These are phyloP conservation scores for Aspergillus tamarii DNA, from an alignment of 2,329 filamentous ascomycete genomes.

Conservation along the genomic window DNA sequence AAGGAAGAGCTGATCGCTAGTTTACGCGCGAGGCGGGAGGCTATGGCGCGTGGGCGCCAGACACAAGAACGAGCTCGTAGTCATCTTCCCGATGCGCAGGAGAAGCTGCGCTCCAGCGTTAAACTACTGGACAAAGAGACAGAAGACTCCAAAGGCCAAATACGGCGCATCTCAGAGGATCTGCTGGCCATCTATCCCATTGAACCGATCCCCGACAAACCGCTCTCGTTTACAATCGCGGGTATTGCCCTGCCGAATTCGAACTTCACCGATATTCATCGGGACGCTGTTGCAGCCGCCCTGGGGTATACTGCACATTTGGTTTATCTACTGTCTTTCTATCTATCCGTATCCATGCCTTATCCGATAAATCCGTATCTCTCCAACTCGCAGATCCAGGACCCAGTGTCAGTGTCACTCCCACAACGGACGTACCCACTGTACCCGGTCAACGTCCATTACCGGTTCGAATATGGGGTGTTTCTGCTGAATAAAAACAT, in stretches of 20 bases:
- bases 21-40: conserved; percentile 65
- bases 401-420: conserved; percentile 64
- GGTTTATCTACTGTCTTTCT: conserved; percentile 76
- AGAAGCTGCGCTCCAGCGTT: conserved; percentile 61
- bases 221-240: conserved; percentile 83
- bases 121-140: conserved; percentile 57
- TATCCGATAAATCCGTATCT: conserved; percentile 76
- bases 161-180: conserved; percentile 84
- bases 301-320: conserved; percentile 80
- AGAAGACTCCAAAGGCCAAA: conserved; percentile 78
- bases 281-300: conserved; percentile 75
- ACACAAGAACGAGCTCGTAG: conserved; percentile 61
- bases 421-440: conserved; percentile 77
- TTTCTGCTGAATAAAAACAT: conserved; percentile 98
- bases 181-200: conserved; percentile 80
- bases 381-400: conserved; percentile 74
- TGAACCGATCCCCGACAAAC: conserved; percentile 63
- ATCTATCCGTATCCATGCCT: conserved; percentile 75
- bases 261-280: conserved; percentile 67
- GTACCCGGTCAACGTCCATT: conserved; percentile 74
- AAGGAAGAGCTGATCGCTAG: conserved; percentile 70
- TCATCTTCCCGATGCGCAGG: conserved; percentile 64
- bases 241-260: conserved; percentile 79
- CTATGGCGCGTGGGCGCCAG: conserved; percentile 67
- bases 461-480: conserved; percentile 93